Base-by-base conservation (phyloP, 1,284 basidiomycete species). In the Cryptococcus sp. region DNA sequence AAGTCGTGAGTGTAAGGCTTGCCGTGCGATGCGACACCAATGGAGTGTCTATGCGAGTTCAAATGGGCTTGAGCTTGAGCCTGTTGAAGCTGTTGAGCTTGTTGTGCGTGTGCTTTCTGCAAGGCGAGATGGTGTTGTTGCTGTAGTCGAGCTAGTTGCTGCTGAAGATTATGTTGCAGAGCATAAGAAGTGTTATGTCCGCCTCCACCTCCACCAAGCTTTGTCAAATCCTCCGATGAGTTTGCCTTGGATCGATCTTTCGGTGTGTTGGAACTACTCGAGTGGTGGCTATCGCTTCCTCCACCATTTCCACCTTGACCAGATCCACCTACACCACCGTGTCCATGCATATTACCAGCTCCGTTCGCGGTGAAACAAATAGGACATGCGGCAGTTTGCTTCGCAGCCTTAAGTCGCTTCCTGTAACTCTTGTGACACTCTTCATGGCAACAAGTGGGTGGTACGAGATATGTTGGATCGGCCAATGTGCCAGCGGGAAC, bases 341-440 rank as follows among this genome's bases (percentile, higher is more conserved):
- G 55, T 36, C 63, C 60, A 49, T 59, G 53, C 31, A 63, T 61
- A 50, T 23, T 36, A 14, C 59, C 58, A 8, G 52, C 31, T 8
- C 49, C 57, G 13, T 55, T 52, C 8, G 57, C 54, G 10, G 65
- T 69, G 30, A 77, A 60, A 59, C 76, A 77, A 56, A 72, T 72
- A 35, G 76, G 76, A 57, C 75, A 76, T 0, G 74, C 75, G 52
- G 72, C 71, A 13, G 74, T 76, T 60, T 73, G 68, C 43, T 74
- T 74, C n/a, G 74, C 76, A 6, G 74, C 67, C 71, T 79, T 78
- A 50, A 80, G 71, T 23, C 77, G 68, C 57, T 77, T 79, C 34
- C 78, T 69, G 61, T 79, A 80, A 49, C 73, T 76, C 68, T 79
- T 78, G 64, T 79, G 78, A 60, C 79, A 80, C 14, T 80, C 79